Evolutionary conservation across 2,329 filamentous ascomycete genomes (phyloP).

Genomic region (Calonectria ilicicola): DNA sequence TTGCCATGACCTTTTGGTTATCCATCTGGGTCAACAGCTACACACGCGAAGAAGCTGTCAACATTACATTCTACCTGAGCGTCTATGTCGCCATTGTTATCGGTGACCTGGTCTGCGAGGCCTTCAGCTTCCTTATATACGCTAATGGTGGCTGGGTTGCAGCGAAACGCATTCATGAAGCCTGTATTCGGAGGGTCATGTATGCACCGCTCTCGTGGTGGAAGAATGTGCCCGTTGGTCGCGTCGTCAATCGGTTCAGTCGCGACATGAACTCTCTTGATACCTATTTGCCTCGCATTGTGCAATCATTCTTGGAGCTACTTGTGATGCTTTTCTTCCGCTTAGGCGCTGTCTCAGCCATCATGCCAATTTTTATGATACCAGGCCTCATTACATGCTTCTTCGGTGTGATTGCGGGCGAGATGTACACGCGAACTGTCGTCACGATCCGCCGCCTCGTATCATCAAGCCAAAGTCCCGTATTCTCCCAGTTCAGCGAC

Average conservation of each 20-base stretch:
- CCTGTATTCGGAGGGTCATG: constrained; percentile 64
- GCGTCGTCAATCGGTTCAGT: constrained; percentile 66
- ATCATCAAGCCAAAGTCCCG: constrained; percentile 62
- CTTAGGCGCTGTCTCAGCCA: constrained; percentile 59
- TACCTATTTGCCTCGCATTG: constrained; percentile 56
- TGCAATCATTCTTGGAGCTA: constrained; percentile 57
- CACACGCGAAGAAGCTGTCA: constrained; percentile 53
- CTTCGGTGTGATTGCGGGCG: constrained; percentile 59
- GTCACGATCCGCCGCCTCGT: constrained; percentile 58
- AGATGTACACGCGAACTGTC: constrained; percentile 63
- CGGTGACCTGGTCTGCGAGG: constrained; percentile 55
- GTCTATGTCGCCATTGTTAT: constrained; percentile 62
- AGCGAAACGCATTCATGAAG: constrained; percentile 62
- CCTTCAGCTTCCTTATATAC: constrained; percentile 58
- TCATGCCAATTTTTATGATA: constrained; percentile 63
- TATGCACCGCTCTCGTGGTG: constrained; percentile 68
- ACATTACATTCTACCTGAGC: constrained; percentile 63
- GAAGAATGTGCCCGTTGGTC: constrained; percentile 63
- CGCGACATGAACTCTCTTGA: constrained; percentile 69
- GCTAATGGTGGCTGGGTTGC: constrained; percentile 70
- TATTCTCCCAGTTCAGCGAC: constrained; percentile 68
- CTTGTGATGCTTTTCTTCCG: constrained; percentile 58
- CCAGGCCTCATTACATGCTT: constrained; percentile 59
- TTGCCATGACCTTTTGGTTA: constrained; percentile 61
- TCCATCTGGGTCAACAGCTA: constrained; percentile 66